Evolutionary conservation across 2,329 filamentous ascomycete genomes (phyloP), one percentile per base, ranked within the genome.

Genomic region (Diaporthe aspalathi): DNA sequence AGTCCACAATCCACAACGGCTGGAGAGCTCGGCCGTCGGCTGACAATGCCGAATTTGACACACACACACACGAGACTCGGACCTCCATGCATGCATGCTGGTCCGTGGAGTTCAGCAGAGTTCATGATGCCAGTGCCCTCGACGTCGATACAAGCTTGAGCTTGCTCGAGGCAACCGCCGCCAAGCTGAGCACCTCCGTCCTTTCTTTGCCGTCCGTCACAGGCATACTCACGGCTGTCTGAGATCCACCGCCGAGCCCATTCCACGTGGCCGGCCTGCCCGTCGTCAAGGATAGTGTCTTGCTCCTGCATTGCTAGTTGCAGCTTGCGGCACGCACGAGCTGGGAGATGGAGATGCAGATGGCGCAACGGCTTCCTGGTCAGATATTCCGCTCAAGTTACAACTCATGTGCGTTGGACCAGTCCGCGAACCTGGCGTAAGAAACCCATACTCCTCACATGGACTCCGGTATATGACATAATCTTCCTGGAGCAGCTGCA

Each of bases 261-360:
- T 68, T 8, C 67, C 67, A 68, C 67, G 53, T 60, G 54, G 67
- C 50, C 53, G 53, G 53, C 56, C 53, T 68, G 45, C 67, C 67
- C 67, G 35, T 60, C 47, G 20, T 52, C 67, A 60, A 60, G 67
- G 45, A 38, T 52, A 60, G 56, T 68, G 53, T 68, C 53, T 52
- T 68, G 45, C 67, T 60, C 38, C 60, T 68, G 67, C 67, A 68
- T 68, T 47, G 50, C 53, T 68, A 68, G 53, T 54, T 50, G 67
- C 53, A 68, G 45, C 43, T 60, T 54, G 40, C 45, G 45, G 67
- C 43, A 50, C 32, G 32, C 43, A 50, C 47, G 29, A 50, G 20
- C 60, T 50, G 60, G 29, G 38, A 38, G n/a, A 14, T 7, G 43
- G 40, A 32, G 60, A 65, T 29, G 43, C 60, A 65, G 60, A 50